These are phyloP conservation scores for Clitopilus hobsonii DNA, from an alignment of 768 basidiomycete genomes.

Conservation along the genomic window DNA sequence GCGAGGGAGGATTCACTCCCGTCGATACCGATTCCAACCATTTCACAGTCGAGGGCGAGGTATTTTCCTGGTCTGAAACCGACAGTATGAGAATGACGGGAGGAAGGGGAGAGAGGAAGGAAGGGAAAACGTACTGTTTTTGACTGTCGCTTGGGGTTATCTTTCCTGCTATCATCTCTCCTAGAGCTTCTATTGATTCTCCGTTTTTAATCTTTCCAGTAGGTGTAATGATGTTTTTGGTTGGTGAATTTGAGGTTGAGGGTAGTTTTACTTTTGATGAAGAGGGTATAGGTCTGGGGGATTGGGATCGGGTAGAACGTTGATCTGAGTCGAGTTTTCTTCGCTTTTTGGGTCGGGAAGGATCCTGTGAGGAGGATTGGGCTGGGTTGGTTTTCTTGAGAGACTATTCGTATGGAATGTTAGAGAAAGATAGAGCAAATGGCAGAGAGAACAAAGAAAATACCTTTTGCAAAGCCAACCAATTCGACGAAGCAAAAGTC, in stretches of 20 bases:
- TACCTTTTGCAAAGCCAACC: conserved; percentile 55
- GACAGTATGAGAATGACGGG: conserved; percentile 5
- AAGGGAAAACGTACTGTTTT: conserved; percentile 33
- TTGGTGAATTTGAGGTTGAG: conserved; percentile 1
- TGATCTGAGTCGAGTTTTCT: conserved; percentile 19
- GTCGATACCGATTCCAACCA: conserved; percentile 92
- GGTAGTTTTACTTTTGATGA: too few species aligned
- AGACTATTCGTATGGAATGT: neutral
- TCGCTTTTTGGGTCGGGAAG: conserved; percentile 18
- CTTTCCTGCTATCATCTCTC: conserved; percentile 50
- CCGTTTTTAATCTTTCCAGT: conserved; percentile 29
- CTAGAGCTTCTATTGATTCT: conserved; percentile 41
- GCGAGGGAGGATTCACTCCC: conserved; percentile 83
- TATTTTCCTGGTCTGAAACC: conserved; percentile 61
- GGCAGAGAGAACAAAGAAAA: conserved; percentile 1
- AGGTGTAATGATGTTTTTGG: neutral
- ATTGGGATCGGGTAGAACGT: conserved; percentile 1
- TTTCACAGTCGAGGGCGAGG: conserved; percentile 91
- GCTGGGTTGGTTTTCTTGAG: conserved; percentile 12
- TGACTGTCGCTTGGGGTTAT: conserved; percentile 35
- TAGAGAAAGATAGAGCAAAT: neutral
- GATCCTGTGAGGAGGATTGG: conserved; percentile 2
- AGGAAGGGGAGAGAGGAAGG: neutral
- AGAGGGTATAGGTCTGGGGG: too few species aligned
- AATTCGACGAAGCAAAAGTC: conserved; percentile 47